Evolutionary conservation across 176 grass and related monocot genomes (phyloP).

Genomic region (Oryza glaberrima): DNA sequence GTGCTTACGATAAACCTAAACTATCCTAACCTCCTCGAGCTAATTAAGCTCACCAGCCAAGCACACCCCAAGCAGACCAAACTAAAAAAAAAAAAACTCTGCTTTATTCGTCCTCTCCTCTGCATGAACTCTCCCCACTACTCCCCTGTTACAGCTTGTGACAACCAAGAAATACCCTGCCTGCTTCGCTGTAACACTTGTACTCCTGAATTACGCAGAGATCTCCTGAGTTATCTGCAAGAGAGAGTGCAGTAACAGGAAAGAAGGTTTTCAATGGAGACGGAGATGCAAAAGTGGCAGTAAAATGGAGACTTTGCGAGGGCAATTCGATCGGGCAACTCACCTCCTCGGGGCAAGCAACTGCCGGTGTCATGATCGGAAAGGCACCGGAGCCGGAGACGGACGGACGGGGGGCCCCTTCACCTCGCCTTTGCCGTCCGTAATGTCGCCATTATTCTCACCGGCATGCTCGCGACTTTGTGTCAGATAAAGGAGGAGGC

Average conservation of each 20-base stretch:
- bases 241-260: neutral
- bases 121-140: conserved; percentile 24
- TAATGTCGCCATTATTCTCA: conserved; percentile 57
- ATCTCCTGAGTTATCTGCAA: conserved; percentile 15
- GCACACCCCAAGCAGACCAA: neutral
- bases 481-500: conserved; percentile 45
- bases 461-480: conserved; percentile 53
- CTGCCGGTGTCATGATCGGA: conserved; percentile 50
- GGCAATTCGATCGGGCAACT: neutral
- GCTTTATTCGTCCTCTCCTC: conserved; percentile 39
- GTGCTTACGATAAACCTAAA: conserved; percentile 56
- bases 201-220: neutral
- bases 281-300: conserved; percentile 21
- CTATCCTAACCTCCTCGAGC: neutral
- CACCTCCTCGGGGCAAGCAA: conserved; percentile 39
- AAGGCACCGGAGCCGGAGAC: neutral
- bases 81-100: neutral
- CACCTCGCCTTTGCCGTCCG: conserved; percentile 38
- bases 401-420: neutral
- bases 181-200: conserved; percentile 12
- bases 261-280: neutral
- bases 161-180: conserved; percentile 36
- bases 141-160: conserved; percentile 17
- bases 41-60: conserved; percentile 34
- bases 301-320: conserved; percentile 42